Evolutionary conservation across 768 basidiomycete genomes (phyloP), one percentile per base, ranked within the genome.

Genomic region (Butyriboletus loyo): DNA sequence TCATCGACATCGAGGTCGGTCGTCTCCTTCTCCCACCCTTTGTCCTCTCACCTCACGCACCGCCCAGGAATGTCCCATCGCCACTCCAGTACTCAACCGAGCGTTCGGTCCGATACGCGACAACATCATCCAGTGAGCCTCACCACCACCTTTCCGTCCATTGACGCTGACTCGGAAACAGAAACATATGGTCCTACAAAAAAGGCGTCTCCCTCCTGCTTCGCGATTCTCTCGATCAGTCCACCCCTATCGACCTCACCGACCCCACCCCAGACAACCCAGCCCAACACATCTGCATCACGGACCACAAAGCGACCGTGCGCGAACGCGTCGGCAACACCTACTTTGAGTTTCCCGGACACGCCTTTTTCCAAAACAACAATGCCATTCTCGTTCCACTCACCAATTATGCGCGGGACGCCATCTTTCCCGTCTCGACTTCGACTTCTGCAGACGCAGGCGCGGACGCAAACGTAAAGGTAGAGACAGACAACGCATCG

Each of bases 351-450:
- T 95, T 91, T 70, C 81, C 77, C 21, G 90, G 86, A 7, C 85
- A 88, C 42, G 88, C 91, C 5, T 99, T 98, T 77, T 98, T 98
- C 81, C 96, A 99, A 66, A 98, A 98, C 76, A 99, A 99, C 80
- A 95, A 96, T 66, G 84, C 90, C 7, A 89, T 96, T 35, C 81
- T 98, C 27, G 77, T 84, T 7, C 85, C 91, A 0, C 79, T 99
- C 46, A 89, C 89, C n/a, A 66, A 81, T 54, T 92, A 95, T 72
- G 92, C 96, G 49, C 78, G 79, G 39, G 80, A 86, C 27, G 83
- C 87, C 48, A 84, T 94, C 61, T 83, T 85, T 61, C 72, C 71
- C 5, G 27, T 14, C 63, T 67, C 69, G 19, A 50, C 64, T 1
- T 37, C 64, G n/a, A n/a, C n/a, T n/a, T n/a, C n/a, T n/a, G n/a